These are phyloP conservation scores for Plenodomus lindquistii DNA, from an alignment of 2,329 filamentous ascomycete genomes.

Conservation along the genomic window DNA sequence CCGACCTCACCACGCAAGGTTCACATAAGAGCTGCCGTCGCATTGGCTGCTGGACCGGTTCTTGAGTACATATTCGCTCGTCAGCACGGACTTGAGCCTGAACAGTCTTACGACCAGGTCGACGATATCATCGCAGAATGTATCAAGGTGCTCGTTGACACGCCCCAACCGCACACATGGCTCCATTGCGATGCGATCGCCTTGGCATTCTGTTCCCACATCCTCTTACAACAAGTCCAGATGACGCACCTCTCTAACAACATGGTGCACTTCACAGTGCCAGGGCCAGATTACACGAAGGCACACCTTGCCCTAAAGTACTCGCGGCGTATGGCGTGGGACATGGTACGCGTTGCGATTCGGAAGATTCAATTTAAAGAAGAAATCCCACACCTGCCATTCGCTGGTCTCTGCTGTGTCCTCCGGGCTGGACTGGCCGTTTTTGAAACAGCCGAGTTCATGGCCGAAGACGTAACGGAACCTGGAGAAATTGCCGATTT, in stretches of 20 bases:
- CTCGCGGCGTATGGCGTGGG: slow-evolving; percentile 19
- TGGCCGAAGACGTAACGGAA: neutral
- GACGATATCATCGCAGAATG: slow-evolving; percentile 4
- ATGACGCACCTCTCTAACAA: neutral
- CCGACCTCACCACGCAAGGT: slow-evolving; percentile 16
- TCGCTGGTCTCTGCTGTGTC: slow-evolving; percentile 17
- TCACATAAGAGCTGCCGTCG: slow-evolving; percentile 10
- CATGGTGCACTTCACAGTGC: neutral
- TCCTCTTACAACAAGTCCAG: slow-evolving; percentile 11
- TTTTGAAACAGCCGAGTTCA: slow-evolving; percentile 6
- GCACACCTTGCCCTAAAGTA: slow-evolving; percentile 11
- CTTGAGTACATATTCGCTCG: slow-evolving; percentile 8
- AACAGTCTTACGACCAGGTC: slow-evolving; percentile 7
- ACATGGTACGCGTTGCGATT: slow-evolving; percentile 14
- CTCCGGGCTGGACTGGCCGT: slow-evolving; percentile 16
- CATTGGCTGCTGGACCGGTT: slow-evolving; percentile 10
- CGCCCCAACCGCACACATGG: slow-evolving; percentile 13
- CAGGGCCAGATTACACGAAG: slow-evolving; percentile 3
- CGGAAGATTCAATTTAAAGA: slow-evolving; percentile 3
- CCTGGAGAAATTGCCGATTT: neutral
- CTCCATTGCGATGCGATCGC: slow-evolving; percentile 18
- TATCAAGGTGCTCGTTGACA: slow-evolving; percentile 13
- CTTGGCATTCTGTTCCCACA: slow-evolving; percentile 16
- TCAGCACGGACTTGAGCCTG: neutral
- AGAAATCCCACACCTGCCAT: slow-evolving; percentile 9